Evolutionary conservation across 805 yeast species (phyloP).

Genomic region (Monosporozyma siamensis): DNA sequence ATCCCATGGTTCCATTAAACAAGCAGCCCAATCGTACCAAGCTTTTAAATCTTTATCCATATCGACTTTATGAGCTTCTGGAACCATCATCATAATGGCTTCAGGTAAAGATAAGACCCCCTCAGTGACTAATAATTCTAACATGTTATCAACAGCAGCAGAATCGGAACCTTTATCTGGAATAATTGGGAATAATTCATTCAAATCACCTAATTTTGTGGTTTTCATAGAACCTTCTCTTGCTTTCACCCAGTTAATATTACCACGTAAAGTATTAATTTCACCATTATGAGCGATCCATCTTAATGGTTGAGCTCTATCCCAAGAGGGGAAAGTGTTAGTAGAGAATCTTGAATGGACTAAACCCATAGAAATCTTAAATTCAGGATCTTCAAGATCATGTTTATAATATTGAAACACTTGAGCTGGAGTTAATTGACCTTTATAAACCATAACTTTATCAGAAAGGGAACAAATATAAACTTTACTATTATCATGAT

Average conservation of each 20-base stretch:
- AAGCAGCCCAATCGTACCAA: slow-evolving; percentile 98
- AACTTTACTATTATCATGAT: slow-evolving; percentile 52
- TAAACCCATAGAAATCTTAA: slow-evolving; percentile 88
- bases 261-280: slow-evolving; percentile 92
- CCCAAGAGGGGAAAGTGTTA: slow-evolving; percentile 99
- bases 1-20: slow-evolving; percentile 99
- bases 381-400: slow-evolving; percentile 83
- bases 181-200: slow-evolving; percentile 83
- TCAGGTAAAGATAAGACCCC: slow-evolving; percentile 91
- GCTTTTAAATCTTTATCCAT: slow-evolving; percentile 92
- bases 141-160: slow-evolving; percentile 93
- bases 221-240: slow-evolving; percentile 96
- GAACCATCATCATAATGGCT: slow-evolving; percentile 93
- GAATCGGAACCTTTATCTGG: slow-evolving; percentile 99
- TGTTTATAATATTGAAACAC: slow-evolving; percentile 83
- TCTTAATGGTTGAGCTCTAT: slow-evolving; percentile 95
- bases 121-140: slow-evolving; percentile 83
- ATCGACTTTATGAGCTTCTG: slow-evolving; percentile 97
- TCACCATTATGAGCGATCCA: slow-evolving; percentile 99
- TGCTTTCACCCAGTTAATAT: slow-evolving; percentile 98
- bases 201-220: slow-evolving; percentile 69
- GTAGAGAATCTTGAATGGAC: slow-evolving; percentile 97
- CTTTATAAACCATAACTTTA: slow-evolving; percentile 90
- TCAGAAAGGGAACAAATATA: slow-evolving; percentile 84
- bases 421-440: slow-evolving; percentile 94